Evolutionary conservation across 345 rosid species (phyloP), one percentile per base, ranked within the genome.

Genomic region (Lepidium aucheri): DNA sequence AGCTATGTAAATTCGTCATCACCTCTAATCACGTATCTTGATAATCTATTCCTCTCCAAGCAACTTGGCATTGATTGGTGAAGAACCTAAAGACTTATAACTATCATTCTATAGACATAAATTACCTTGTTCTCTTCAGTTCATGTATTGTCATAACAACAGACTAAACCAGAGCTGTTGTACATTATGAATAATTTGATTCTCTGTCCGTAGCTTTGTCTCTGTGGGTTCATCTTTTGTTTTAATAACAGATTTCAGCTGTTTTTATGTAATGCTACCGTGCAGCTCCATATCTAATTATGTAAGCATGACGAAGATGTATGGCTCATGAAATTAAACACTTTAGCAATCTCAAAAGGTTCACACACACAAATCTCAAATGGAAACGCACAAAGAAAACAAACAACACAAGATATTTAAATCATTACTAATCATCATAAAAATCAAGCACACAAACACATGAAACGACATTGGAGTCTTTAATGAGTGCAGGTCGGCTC

Each of bases 21-120:
- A 1, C 82, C 85, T 0, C 77, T 93, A 47, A 86, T 90, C 65
- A 54, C 76, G 11, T 85, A 86, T 75, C 73, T 93, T 33, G 86
- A 93, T 67, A 77, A 80, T 55, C 88, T 90, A 65, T 93, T 82
- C 70, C 77, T 40, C 44, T 79, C 90, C 26, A 86, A 84, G 77
- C 77, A 82, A 56, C 74, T 93, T 51, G 99, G 99, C 56, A 14
- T 82, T 56, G 99, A 93, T 81, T 90, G 99, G 99, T 90, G 68
- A 83, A 76, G 49, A 56, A 32, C 56, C 20, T 52, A 6, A 53
- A 34, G 54, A 51, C 24, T 64, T 50, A 38, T 49, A 2, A 38
- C 22, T 30, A 13, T 17, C 22, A 20, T 22, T 24, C 26, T 24
- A 1, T 24, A 24, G 26, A 24, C 3, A 24, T 1, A 2, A 24